Evolutionary conservation across 139 green algal species (phyloP), one percentile per base, ranked within the genome.

Genomic region (Chlamydomonas sp.): DNA sequence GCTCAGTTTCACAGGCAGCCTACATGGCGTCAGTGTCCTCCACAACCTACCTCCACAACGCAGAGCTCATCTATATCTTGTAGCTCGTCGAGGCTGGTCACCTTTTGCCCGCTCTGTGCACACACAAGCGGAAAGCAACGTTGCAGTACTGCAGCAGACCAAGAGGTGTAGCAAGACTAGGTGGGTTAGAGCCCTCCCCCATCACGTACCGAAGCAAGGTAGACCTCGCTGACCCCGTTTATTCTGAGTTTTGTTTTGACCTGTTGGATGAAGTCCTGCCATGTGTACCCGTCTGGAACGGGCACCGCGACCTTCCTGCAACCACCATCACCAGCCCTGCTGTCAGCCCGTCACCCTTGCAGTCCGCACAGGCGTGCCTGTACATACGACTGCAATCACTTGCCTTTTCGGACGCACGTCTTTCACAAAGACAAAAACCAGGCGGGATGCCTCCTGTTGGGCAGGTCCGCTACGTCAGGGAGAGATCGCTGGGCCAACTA

Each of bases 51-150:
- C 93, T 98, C 96, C 3, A 95, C 90, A 1, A 98, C 95, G 75
- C 95, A 94, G 20, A 98, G 90, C 89, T 98, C 96, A 74, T 98
- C 96, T 64, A 98, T 98, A 84, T 98, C 96, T 79, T 98, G 96
- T 78, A 98, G 89, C 78, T 97, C 94, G 75, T 96, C 95, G 12
- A 97, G 83, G 61, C 86, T 93, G 1, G 86, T 91, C 12, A 98
- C 92, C 69, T 88, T 90, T 62, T 97, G 94, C 6, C 95, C 95
- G 82, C 89, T 98, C 93, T 97, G 92, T 67, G 85, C 7, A 66
- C 16, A 85, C 62, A 31, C 59, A 71, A 14, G 73, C 3, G 58
- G 60, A 49, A 7, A 10, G 7, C 7, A 67, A 67, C 8, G 8
- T 63, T 61, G 74, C 4, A 62, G 18, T 79, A 62, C 4, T 20